Conservation (phyloP, 2,329 filamentous ascomycete species). For the Epichloe brachyelytri region DNA sequence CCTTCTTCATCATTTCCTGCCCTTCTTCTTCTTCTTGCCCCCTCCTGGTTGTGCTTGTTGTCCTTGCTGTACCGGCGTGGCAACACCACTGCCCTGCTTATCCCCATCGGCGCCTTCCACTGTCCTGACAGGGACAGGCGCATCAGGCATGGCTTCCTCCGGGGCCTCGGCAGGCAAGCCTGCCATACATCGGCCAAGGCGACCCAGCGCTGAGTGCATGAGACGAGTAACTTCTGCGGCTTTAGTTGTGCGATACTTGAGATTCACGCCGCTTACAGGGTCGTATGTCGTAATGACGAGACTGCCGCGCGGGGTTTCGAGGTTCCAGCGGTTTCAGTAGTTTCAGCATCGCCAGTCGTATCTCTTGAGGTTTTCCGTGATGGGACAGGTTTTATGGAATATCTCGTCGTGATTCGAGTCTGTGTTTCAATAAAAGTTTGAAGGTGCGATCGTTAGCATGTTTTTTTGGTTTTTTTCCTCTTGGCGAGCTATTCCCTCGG, state of each 20-base stretch:
- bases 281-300: conserved; percentile 87
- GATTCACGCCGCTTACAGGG: conserved; percentile 61
- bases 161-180: conserved; percentile 31
- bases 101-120: conserved; percentile 8
- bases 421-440: conserved; percentile 23
- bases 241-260: conserved; percentile 89
- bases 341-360: conserved; percentile 14
- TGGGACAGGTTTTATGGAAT: conserved; percentile 50
- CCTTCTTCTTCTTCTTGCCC: conserved; percentile 58
- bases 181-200: conserved; percentile 58
- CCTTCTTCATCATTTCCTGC: conserved; percentile 39
- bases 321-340: conserved; percentile 14
- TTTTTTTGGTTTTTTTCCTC: background rate
- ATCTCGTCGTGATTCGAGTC: conserved; percentile 88
- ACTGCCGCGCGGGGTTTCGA: conserved; percentile 47
- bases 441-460: conserved; percentile 4
- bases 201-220: conserved; percentile 57
- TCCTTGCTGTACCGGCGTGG: conserved; percentile 13
- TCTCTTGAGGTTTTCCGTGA: conserved; percentile 15
- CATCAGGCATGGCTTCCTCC: conserved; percentile 31
- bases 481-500: no score
- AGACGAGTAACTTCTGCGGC: conserved; percentile 79
- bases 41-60: conserved; percentile 19
- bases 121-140: conserved; percentile 12
- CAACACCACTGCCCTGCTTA: conserved; percentile 19